These are phyloP conservation scores for Sabuloglossum arenarium DNA, from an alignment of 495 filamentous ascomycete species.

Conservation along the genomic window DNA sequence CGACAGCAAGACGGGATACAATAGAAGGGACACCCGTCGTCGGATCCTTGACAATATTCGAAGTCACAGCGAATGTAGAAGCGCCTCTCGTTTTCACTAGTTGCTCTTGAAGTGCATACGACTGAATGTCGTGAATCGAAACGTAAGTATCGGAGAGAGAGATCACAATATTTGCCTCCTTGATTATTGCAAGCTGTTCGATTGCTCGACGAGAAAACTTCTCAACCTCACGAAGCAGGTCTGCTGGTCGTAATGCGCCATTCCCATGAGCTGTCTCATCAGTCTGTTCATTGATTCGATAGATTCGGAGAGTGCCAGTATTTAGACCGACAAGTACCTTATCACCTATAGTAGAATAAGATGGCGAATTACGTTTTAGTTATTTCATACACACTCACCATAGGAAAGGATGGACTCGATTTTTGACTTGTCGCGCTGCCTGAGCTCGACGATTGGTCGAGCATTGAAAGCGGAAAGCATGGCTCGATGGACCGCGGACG, in stretches of 20 bases:
- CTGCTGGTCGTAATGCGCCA: slow-evolving; percentile 19
- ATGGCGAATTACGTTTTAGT: background rate
- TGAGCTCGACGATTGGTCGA: slow-evolving; percentile 90
- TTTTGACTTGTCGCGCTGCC: slow-evolving; percentile 78
- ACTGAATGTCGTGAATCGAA: slow-evolving; percentile 71
- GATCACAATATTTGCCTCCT: slow-evolving; percentile 77
- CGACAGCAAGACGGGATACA: slow-evolving; percentile 74
- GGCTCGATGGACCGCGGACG: slow-evolving; percentile 12
- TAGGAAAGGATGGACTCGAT: slow-evolving; percentile 89
- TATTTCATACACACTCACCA: slow-evolving; percentile 25
- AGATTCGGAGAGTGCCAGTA: slow-evolving; percentile 74
- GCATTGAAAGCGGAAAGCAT: slow-evolving; percentile 98
- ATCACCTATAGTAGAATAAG: slow-evolving; percentile 36
- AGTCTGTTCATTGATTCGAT: slow-evolving; percentile 55
- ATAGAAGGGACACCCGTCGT: slow-evolving; percentile 74
- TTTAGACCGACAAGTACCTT: slow-evolving; percentile 78
- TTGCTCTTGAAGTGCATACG: slow-evolving; percentile 59
- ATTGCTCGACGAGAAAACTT: slow-evolving; percentile 79
- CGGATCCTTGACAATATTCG: slow-evolving; percentile 78
- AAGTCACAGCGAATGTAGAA: slow-evolving; percentile 78
- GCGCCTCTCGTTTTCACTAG: slow-evolving; percentile 68
- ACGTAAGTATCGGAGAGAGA: slow-evolving; percentile 78
- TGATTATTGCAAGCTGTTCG: slow-evolving; percentile 85
- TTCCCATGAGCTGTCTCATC: slow-evolving; percentile 10
- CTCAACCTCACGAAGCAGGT: slow-evolving; percentile 73